Conservation (phyloP, 768 basidiomycete species). For the Auricularia sp. region DNA sequence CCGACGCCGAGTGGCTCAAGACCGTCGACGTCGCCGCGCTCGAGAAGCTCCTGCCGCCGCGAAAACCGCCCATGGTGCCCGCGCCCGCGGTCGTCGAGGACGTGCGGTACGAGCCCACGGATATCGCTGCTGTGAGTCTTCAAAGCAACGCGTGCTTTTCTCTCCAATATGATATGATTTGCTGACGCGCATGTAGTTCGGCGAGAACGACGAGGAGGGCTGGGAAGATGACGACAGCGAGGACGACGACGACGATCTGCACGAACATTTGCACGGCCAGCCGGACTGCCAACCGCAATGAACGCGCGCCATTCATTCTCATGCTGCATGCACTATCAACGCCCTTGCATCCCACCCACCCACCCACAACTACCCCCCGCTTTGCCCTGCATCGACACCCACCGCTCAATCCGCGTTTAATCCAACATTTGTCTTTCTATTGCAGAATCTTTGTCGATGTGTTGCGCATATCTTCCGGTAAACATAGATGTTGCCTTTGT, state of each 20-base stretch:
- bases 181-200: slow-evolving; percentile 58
- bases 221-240: slow-evolving; percentile 64
- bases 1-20: slow-evolving; percentile 63
- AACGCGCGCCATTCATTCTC: slow-evolving; percentile 8
- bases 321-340: too few species aligned
- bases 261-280: slow-evolving; percentile 17
- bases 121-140: slow-evolving; percentile 76
- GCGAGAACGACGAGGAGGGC: slow-evolving; percentile 51
- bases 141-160: too few species aligned
- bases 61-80: slow-evolving; percentile 64
- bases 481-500: too few species aligned
- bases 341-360: too few species aligned
- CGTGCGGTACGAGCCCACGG: slow-evolving; percentile 61
- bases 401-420: too few species aligned
- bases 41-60: slow-evolving; percentile 59
- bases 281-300: slow-evolving; percentile 57
- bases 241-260: slow-evolving; percentile 36
- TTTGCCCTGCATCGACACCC: too few species aligned
- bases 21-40: slow-evolving; percentile 56
- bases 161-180: too few species aligned
- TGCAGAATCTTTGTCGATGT: too few species aligned
- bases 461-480: too few species aligned
- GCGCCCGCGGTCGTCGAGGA: slow-evolving; percentile 61
- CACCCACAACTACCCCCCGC: too few species aligned
- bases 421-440: too few species aligned